Evolutionary conservation across 202 grass and related monocot species (phyloP), one percentile per base, ranked within the genome.

Genomic region (Schoenoplectus triqueter): DNA sequence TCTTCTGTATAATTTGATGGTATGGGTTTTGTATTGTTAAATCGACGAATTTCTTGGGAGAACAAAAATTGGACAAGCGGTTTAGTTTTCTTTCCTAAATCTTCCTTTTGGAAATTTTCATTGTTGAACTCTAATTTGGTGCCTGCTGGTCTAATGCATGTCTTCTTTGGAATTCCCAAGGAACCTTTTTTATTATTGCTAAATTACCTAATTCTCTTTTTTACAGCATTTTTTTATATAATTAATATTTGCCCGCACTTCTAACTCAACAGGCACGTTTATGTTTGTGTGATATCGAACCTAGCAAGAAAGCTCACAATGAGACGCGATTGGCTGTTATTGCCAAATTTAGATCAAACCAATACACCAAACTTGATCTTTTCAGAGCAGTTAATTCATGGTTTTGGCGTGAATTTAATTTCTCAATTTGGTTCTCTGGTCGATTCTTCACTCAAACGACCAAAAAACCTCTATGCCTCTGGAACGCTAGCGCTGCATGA

Each of bases 401-500:
- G 86, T 64, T 86, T 96, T 47, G 88, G 91, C 17, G 66, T 92
- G 68, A 86, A 20, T 61, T 47, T 95, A 76, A 75, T 92, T 20
- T 92, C 90, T 44, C 84, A 96, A 75, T 88, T 91, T 0, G 70
- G 91, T 78, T 90, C 90, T 68, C 64, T 92, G 19, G 62, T 94
- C 9, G 86, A 90, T 22, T 92, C 80, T 83, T 94, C 91, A 69
- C 66, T 92, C 49, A 86, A 71, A 79, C 82, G 80, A 47, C 87
- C 90, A 1, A 87, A 85, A 64, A 78, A 92, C 51, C 85, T 99
- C 41, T 95, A 80, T 88, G 72, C 84, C 84, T 90, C 88, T 19
- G 91, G 93, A 81, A 94, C 82, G 65, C 11, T 86, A 51, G 87
- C 87, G 45, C 54, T 94, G 74, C 92, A 89, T 45, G 91, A 91